phyloP scores from a whole-genome alignment of 1,284 basidiomycete species.

The Xerocomus amazonicus region DNA sequence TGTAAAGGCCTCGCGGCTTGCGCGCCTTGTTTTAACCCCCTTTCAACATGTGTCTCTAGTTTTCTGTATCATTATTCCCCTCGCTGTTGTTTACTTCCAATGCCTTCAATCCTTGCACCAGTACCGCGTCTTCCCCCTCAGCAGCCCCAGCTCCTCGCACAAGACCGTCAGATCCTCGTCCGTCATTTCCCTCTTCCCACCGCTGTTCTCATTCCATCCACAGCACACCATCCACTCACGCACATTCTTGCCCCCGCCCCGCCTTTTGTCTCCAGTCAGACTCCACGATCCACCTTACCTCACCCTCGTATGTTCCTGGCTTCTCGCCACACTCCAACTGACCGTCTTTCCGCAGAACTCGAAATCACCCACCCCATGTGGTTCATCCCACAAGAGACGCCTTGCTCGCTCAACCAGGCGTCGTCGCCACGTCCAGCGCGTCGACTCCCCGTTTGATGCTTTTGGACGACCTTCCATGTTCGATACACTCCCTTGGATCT shows the following conservation, averaged over 20 bases:
- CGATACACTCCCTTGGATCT: constrained; percentile 61
- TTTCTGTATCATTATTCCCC: constrained; percentile 26
- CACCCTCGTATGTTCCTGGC: constrained; percentile 21
- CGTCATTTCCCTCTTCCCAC: not conserved
- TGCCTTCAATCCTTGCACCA: constrained; percentile 34
- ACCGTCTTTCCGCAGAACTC: constrained; percentile 29
- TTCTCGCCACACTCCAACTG: not conserved
- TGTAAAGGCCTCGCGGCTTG: constrained; percentile 23
- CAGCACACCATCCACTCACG: constrained; percentile 17
- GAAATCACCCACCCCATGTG: constrained; percentile 39
- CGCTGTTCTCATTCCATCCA: constrained; percentile 5
- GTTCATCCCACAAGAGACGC: constrained; percentile 32
- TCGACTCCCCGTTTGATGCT: constrained; percentile 31
- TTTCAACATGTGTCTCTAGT: constrained; percentile 26
- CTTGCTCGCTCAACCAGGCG: constrained; percentile 31
- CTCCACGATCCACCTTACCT: constrained; percentile 24
- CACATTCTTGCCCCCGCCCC: constrained; percentile 21
- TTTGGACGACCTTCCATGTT: constrained; percentile 38
- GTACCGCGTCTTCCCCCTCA: constrained; percentile 26
- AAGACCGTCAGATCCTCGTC: constrained; percentile 8
- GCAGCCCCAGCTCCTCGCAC: constrained; percentile 11
- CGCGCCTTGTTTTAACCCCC: constrained; percentile 23
- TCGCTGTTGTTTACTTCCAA: constrained; percentile 5
- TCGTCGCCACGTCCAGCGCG: constrained; percentile 35
- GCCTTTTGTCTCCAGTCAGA: constrained; percentile 33